Base-by-base conservation (phyloP, 2,329 filamentous ascomycete species). In the Helicocarpus griseus region DNA sequence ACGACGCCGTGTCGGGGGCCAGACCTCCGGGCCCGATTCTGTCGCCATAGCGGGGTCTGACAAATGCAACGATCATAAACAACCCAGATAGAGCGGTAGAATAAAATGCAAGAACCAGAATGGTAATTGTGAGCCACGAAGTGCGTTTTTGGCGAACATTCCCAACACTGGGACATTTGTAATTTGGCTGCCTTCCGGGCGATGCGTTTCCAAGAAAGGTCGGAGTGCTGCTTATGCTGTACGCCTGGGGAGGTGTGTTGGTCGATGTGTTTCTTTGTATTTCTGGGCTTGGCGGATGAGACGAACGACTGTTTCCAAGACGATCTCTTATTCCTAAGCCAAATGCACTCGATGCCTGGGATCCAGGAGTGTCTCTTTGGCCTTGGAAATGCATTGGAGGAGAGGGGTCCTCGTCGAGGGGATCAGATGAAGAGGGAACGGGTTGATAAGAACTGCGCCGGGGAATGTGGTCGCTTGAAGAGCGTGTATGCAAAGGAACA, bases 41-140 rank as follows among this genome's bases (percentile, higher is more conserved):
- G 7, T 69, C 70, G 7, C 82, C 82, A 67, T 81, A 89, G 55
- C 78, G 70, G 0, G 84, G 85, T 53, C 81, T 81, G 1, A 72
- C 61, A 9, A 86, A 67, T 0, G 85, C 81, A 4, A 84, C 72
- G 1, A 77, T 67, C 1, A 89, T 69, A 73, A 83, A 89, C n/a
- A 86, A 66, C 0, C 75, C 65, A 0, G 69, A 71, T 29, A 69
- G 58, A 0, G 64, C 38, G 5, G 67, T 69, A 4, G 68, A 63
- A 52, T 69, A 72, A 11, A 69, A 51, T 1, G 68, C 65, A 3
- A 72, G 60, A 4, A 69, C 33, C 24, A 70, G 49, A n/a, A 70
- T 63, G 0, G 63, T 63, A 4, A 67, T 40, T 17, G 67, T 62
- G 21, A 69, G 49, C 66, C 68, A 66, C 19, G 67, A 62, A 38